A percentile compares a stretch with the other conserved stretches of the same genome.
phyloP scores from a whole-genome alignment of 2,329 filamentous ascomycete species.

The Cercospora beticola region DNA sequence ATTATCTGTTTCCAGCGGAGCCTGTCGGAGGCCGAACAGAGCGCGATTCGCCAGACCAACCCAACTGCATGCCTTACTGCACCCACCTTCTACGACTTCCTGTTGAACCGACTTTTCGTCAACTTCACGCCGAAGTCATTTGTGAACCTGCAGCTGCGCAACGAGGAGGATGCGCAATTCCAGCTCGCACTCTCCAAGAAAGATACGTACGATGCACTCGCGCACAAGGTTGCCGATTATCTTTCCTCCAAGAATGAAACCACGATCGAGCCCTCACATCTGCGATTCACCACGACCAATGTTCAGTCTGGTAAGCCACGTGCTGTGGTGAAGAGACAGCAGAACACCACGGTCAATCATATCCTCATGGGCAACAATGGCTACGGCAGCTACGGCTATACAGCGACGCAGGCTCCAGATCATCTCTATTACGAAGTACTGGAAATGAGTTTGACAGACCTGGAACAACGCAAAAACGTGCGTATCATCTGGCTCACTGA shows the following conservation, averaged over 20 bases:
- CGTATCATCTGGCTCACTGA: conserved; percentile 84
- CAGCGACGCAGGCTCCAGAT: conserved; percentile 59
- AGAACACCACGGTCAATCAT: conserved; percentile 67
- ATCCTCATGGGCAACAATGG: conserved; percentile 70
- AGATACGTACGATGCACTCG: conserved; percentile 83
- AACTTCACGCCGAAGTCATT: conserved; percentile 67
- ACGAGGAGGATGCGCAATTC: conserved; percentile 63
- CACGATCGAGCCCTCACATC: conserved; percentile 73
- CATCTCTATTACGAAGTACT: conserved; percentile 88
- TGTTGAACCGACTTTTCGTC: conserved; percentile 78
- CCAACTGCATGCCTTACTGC: conserved; percentile 33
- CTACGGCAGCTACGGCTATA: conserved; percentile 68
- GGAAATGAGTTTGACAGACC: conserved; percentile 88
- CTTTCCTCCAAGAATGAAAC: conserved; percentile 47
- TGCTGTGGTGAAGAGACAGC: conserved; percentile 70
- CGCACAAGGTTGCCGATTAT: conserved; percentile 76
- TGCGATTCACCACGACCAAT: conserved; percentile 89
- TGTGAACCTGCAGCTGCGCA: conserved; percentile 35
- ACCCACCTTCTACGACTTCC: conserved; percentile 78
- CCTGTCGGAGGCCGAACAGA: conserved; percentile 44
- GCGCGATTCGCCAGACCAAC: conserved; percentile 31
- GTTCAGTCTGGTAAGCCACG: conserved; percentile 74
- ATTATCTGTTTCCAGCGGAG: conserved; percentile 89
- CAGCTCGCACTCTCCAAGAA: conserved; percentile 79
- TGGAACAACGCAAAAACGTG: conserved; percentile 87